phyloP scores from a whole-genome alignment of 441 rosid genomes.

The Kokia cookei region DNA sequence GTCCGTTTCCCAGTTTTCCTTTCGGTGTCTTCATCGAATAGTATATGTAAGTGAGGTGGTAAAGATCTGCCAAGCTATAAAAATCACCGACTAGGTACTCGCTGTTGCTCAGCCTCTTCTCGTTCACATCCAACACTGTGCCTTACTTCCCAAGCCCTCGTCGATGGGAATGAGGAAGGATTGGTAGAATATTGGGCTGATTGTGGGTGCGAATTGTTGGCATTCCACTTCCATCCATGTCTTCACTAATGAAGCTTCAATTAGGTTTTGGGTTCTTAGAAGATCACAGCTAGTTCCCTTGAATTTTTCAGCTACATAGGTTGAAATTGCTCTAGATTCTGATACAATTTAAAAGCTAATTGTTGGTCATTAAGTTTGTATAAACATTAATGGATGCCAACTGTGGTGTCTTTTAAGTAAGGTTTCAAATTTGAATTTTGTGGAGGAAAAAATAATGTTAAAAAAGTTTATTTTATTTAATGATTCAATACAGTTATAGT shows the following conservation, averaged over 20 bases:
- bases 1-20: constrained; percentile 39
- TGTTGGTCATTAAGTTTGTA: background rate
- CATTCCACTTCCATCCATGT: constrained; percentile 79
- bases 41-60: constrained; percentile 54
- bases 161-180: constrained; percentile 47
- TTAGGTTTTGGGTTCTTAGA: constrained; percentile 28
- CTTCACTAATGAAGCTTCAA: constrained; percentile 56
- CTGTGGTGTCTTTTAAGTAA: no score
- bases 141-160: constrained; percentile 46
- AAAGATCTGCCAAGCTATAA: constrained; percentile 70
- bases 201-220: constrained; percentile 51
- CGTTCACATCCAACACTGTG: constrained; percentile 61
- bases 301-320: constrained; percentile 57
- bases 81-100: constrained; percentile 72
- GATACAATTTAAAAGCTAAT: background rate
- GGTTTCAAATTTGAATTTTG: no score
- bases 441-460: no score
- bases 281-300: constrained; percentile 51
- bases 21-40: constrained; percentile 68
- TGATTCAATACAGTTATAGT: no score
- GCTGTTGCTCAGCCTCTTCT: constrained; percentile 39
- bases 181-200: constrained; percentile 50
- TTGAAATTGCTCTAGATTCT: constrained; percentile 72
- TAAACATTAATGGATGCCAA: background rate
- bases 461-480: no score